Conservation (phyloP, 768 basidiomycete species). For the Russula abietina region DNA sequence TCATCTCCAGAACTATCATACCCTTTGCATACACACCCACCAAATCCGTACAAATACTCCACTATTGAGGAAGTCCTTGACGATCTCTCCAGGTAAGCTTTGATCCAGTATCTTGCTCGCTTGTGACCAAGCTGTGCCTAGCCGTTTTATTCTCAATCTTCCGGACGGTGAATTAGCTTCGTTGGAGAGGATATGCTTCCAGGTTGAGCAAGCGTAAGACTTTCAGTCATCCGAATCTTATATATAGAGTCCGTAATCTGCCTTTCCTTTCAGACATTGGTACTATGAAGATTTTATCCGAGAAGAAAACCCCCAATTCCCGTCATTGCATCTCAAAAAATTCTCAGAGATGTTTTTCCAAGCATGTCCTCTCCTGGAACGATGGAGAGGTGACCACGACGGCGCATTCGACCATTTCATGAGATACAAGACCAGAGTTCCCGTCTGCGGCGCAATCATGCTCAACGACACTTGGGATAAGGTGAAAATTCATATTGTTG, state of each 20-base stretch:
- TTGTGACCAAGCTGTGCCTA: constrained; percentile 31
- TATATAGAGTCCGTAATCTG: constrained; percentile 19
- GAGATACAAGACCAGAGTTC: constrained; percentile 93
- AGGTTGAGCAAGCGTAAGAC: constrained; percentile 96
- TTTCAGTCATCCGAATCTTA: constrained; percentile 8
- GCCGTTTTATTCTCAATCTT: constrained; percentile 94
- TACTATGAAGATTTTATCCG: constrained; percentile 99
- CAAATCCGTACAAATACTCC: constrained; percentile 55
- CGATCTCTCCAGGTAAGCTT: constrained; percentile 73
- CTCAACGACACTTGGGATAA: constrained; percentile 89
- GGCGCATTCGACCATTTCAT: constrained; percentile 85
- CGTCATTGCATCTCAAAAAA: constrained; percentile 81
- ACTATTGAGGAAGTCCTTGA: constrained; percentile 83
- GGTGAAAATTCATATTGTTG: constrained; percentile 40
- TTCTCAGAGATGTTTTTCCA: constrained; percentile 91
- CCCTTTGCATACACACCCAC: constrained; percentile 34
- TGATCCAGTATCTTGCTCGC: constrained; percentile 15
- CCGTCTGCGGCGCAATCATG: constrained; percentile 97
- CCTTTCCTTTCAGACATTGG: constrained; percentile 70
- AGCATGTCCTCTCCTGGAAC: constrained; percentile 73
- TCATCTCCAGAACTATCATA: constrained; percentile 69
- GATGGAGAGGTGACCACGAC: constrained; percentile 81
- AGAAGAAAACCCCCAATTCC: constrained; percentile 81
- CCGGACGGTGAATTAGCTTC: constrained; percentile 89
- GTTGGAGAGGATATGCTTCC: constrained; percentile 93